A percentile compares a stretch with the other conserved stretches of the same genome.
Conservation (phyloP, 139 green algal species). For the Raphidocelis subcapitata region DNA sequence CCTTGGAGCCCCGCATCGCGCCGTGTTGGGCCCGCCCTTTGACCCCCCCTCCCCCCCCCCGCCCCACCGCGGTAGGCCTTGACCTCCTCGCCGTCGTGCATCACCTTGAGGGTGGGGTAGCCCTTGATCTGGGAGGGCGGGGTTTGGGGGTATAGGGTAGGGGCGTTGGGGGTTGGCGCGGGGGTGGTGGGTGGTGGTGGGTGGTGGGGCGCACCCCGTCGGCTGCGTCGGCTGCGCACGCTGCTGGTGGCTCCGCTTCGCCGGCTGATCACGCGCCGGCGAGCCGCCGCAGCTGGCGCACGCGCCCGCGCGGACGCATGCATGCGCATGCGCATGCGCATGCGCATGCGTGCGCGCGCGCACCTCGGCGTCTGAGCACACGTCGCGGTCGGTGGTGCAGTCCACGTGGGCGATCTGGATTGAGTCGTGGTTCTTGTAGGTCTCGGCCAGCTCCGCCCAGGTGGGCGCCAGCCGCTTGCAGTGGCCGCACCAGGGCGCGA, state of each 20-base stretch:
- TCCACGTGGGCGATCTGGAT: conserved; percentile 64
- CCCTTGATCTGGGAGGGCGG: conserved; percentile 70
- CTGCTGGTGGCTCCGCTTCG: too few relatives aligned
- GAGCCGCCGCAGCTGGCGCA: neutral
- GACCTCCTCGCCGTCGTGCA: conserved; percentile 60
- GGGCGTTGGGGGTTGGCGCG: neutral
- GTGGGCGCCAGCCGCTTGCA: conserved; percentile 67
- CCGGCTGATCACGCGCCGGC: too few relatives aligned
- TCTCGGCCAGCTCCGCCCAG: conserved; percentile 55
- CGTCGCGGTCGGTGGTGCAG: conserved; percentile 56
- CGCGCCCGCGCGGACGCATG: neutral
- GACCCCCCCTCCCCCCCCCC: neutral
- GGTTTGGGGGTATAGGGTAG: neutral
- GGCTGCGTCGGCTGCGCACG: too few relatives aligned
- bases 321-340: neutral
- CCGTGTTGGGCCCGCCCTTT: neutral
- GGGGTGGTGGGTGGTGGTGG: neutral
- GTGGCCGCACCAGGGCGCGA: conserved; percentile 72
- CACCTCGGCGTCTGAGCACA: conserved; percentile 58
- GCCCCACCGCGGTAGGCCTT: conserved; percentile 46
- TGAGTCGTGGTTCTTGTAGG: conserved; percentile 30
- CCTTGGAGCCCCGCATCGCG: too few relatives aligned
- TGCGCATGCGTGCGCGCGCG: neutral
- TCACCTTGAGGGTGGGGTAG: conserved; percentile 76
- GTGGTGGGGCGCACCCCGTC: too few relatives aligned